Evolutionary conservation across 306 rosid species (phyloP).

Genomic region (Lupinus albus): DNA sequence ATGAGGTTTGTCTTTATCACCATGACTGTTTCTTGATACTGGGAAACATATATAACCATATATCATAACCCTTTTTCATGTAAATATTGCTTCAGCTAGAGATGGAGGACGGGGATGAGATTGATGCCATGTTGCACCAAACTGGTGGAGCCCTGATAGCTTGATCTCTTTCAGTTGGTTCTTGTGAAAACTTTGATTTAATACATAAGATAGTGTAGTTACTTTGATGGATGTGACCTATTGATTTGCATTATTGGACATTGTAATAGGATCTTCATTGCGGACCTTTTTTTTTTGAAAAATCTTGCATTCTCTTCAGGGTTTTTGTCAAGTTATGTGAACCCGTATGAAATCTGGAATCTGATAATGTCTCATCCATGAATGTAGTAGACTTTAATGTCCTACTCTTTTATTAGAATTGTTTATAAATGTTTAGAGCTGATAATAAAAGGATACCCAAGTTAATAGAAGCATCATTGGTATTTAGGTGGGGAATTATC

Average conservation of each 20-base stretch:
- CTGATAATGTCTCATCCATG: not conserved
- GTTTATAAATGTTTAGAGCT: not conserved
- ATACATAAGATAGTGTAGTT: conserved; percentile 31
- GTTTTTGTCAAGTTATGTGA: conserved; percentile 1
- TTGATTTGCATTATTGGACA: conserved; percentile 17
- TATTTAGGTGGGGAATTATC: too few species aligned
- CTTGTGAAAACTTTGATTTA: not conserved
- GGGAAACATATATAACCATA: not conserved
- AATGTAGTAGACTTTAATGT: not conserved
- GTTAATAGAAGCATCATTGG: too few species aligned
- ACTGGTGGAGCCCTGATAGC: conserved; percentile 51
- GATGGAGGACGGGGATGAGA: conserved; percentile 80
- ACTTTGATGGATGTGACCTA: conserved; percentile 21
- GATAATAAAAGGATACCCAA: too few species aligned
- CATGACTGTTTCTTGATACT: not conserved
- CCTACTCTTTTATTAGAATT: not conserved
- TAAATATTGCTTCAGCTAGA: conserved; percentile 48
- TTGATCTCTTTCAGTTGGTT: conserved; percentile 22
- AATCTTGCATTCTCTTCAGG: conserved; percentile 11
- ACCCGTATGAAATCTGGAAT: conserved; percentile 3
- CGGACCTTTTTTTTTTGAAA: conserved; percentile 26
- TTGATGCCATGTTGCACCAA: conserved; percentile 78
- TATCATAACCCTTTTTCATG: conserved; percentile 4
- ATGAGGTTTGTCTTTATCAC: conserved; percentile 52
- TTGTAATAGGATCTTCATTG: conserved; percentile 4